Evolutionary conservation across 768 basidiomycete genomes (phyloP), one percentile per base, ranked within the genome.

Genomic region (Floccularia luteovirens): DNA sequence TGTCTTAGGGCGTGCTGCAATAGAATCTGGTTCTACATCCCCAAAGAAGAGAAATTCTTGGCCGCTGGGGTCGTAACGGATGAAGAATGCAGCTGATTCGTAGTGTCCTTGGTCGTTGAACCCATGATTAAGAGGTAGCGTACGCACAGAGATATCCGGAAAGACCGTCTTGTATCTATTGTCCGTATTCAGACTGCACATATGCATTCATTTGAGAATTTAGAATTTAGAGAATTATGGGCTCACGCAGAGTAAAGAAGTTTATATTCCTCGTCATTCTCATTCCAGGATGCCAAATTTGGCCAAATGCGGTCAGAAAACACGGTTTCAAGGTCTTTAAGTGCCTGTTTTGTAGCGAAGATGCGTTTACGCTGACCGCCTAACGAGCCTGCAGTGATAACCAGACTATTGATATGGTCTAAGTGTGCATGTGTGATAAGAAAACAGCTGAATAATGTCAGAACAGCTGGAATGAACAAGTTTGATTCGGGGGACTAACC

Each of bases 21-120:
- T 50, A 36, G 74, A 74, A 61, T 93, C 90, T 6, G 90, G 88
- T 52, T 93, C 90, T 44, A 96, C 82, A 59, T 94, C 92, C 0
- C 94, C 94, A 50, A 96, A 94, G 61, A 97, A 97, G 25, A 97
- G 67, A 48, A 97, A 81, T 57, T 94, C 88, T 34, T 66, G 70
- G 1, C 57, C 58, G 24, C 71, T 69, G 13, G 69, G 60, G 38
- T 86, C 70, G 48, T 85, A 74, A 11, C 79, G 75, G 49, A 97
- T 59, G 58, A 94, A 94, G 65, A 87, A 93, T 12, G 92, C 94
- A 1, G 83, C 65, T 11, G 86, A 86, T 12, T 81, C 71, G 60
- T 96, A 92, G 24, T 61, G 55, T 13, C 75, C 75, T 24, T 57
- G 50, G 34, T 59, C 55, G 53, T 75, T 75, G 44, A 65, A 64